phyloP scores from a whole-genome alignment of 2,329 filamentous ascomycete genomes.

The Davidsoniella neocaledoniae region DNA sequence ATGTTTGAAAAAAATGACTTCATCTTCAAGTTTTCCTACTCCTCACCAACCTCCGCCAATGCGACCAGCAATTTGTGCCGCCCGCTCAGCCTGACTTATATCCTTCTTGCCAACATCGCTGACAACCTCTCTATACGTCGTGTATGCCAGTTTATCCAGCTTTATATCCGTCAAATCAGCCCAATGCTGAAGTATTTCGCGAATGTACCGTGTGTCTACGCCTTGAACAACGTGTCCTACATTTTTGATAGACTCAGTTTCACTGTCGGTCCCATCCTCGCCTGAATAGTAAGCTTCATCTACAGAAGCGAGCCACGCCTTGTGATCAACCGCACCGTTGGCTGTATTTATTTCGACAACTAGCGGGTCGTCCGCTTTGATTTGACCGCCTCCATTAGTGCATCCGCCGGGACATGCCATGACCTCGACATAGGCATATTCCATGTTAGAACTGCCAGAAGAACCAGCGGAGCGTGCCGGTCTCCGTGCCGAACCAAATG shows the following conservation, averaged over 20 bases:
- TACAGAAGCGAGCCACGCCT: constrained; percentile 64
- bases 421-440: constrained; percentile 90
- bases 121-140: constrained; percentile 79
- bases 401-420: constrained; percentile 99
- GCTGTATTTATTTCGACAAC: constrained; percentile 30
- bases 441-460: constrained; percentile 19
- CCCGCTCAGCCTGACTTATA: constrained; percentile 55
- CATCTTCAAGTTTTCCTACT: background rate
- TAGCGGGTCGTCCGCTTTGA: constrained; percentile 70
- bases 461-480: constrained; percentile 23
- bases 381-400: constrained; percentile 91
- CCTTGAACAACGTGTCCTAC: constrained; percentile 36
- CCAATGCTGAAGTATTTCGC: constrained; percentile 62
- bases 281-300: constrained; percentile 84
- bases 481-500: constrained; percentile 37
- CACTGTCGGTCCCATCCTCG: constrained; percentile 39
- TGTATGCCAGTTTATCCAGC: constrained; percentile 58
- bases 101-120: constrained; percentile 80
- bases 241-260: background rate
- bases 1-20: background rate
- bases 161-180: constrained; percentile 51
- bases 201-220: constrained; percentile 49
- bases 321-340: constrained; percentile 59
- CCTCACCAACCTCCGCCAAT: constrained; percentile 83
- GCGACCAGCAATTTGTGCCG: constrained; percentile 76